Evolutionary conservation across 2,329 filamentous ascomycete species (phyloP).

Genomic region (Colletotrichum orchidophilum): DNA sequence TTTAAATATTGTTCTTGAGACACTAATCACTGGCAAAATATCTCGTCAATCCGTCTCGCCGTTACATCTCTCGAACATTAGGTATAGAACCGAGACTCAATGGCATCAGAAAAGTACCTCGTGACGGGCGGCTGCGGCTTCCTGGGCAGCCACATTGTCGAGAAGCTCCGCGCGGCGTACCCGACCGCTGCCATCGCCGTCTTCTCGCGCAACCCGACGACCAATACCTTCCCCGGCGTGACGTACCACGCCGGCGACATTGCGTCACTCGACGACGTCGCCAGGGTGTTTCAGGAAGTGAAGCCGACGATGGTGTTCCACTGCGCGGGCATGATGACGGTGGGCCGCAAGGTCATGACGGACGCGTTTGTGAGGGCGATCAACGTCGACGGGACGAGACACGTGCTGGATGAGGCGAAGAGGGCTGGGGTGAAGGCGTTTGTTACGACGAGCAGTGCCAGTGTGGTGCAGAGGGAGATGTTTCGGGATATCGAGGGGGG

Average conservation of each 20-base stretch:
- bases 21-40: too few species aligned
- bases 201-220: conserved; percentile 55
- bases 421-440: conserved; percentile 60
- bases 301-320: conserved; percentile 71
- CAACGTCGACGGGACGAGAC: conserved; percentile 71
- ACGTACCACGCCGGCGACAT: conserved; percentile 63
- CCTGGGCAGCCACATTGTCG: conserved; percentile 62
- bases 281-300: conserved; percentile 58
- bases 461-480: conserved; percentile 67
- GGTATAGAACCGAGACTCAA: not conserved
- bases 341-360: conserved; percentile 14
- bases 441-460: conserved; percentile 72
- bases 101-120: conserved; percentile 42
- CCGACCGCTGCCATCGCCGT: conserved; percentile 52
- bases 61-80: not conserved
- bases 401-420: conserved; percentile 63
- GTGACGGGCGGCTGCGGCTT: conserved; percentile 67
- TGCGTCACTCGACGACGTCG: conserved; percentile 54
- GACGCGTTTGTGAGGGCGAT: conserved; percentile 62
- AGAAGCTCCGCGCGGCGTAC: conserved; percentile 51
- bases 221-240: conserved; percentile 57
- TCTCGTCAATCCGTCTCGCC: not conserved
- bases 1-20: too few species aligned
- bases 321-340: conserved; percentile 56
- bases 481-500: conserved; percentile 66